Percentiles rank a stretch among this genome's conserved stretches.
Conservation (phyloP, 805 yeast species). For the Pichia eremophila region DNA sequence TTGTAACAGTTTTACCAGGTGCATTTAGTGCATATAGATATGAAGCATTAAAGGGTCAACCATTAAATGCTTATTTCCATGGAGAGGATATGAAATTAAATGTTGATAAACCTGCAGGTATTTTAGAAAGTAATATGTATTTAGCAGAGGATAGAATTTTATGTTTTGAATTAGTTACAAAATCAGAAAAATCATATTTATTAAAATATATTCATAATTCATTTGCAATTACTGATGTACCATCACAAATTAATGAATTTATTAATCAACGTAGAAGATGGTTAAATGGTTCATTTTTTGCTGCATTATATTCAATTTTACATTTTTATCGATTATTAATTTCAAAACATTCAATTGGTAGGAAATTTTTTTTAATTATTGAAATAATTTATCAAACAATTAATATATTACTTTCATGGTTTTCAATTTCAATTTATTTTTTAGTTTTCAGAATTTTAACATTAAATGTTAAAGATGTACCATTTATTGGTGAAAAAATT, state of each 20-base stretch:
- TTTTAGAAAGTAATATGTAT: constrained; percentile 92
- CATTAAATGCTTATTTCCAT: constrained; percentile 81
- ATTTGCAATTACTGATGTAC: constrained; percentile 91
- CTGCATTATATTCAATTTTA: constrained; percentile 75
- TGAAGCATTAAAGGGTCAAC: constrained; percentile 69
- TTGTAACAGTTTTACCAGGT: constrained; percentile 89
- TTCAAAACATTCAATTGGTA: constrained; percentile 58
- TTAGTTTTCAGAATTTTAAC: constrained; percentile 83
- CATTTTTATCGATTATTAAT: constrained; percentile 68
- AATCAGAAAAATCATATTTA: constrained; percentile 58
- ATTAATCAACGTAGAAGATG: constrained; percentile 90
- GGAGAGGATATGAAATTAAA: constrained; percentile 70
- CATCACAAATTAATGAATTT: constrained; percentile 78
- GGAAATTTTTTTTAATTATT: constrained; percentile 62
- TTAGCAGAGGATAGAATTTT: constrained; percentile 92
- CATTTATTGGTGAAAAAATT: constrained; percentile 35
- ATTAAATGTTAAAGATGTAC: constrained; percentile 48
- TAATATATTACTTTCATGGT: constrained; percentile 77
- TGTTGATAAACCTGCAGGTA: constrained; percentile 60
- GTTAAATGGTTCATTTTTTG: constrained; percentile 95
- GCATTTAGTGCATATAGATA: constrained; percentile 92
- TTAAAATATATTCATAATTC: constrained; percentile 80
- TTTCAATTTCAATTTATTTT: constrained; percentile 79
- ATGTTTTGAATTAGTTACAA: constrained; percentile 90
- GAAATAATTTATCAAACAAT: constrained; percentile 74